phyloP scores from a whole-genome alignment of 257 asterid species.

The Nicotiana undulata region DNA sequence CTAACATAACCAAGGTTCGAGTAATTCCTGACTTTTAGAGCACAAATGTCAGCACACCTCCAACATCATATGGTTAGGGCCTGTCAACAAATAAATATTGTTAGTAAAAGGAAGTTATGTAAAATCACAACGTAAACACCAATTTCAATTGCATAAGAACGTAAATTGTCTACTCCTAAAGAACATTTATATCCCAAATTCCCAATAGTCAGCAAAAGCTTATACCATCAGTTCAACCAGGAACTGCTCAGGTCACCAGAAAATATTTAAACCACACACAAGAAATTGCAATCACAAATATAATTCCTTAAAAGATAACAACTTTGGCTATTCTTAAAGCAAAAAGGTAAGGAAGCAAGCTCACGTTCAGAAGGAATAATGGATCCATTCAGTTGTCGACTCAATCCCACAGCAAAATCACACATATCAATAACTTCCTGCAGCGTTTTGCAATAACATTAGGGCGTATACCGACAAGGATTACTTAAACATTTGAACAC shows the following conservation, averaged over 20 bases:
- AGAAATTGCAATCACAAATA: not conserved
- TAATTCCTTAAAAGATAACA: not conserved
- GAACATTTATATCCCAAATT: not conserved
- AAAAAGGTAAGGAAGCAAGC: constrained; percentile 12
- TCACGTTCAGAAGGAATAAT: constrained; percentile 97
- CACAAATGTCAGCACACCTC: constrained; percentile 58
- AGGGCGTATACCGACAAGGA: not conserved
- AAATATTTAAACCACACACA: not conserved
- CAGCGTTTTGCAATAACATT: constrained; percentile 14
- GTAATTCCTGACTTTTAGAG: not conserved
- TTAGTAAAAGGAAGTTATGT: not conserved
- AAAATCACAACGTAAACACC: not conserved
- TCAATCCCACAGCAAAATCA: constrained; percentile 97
- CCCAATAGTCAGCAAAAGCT: not conserved
- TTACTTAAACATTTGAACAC: not conserved
- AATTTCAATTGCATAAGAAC: not conserved
- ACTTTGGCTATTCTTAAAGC: not conserved
- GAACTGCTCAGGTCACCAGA: not conserved
- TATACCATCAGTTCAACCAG: not conserved
- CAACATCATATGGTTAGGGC: constrained; percentile 96
- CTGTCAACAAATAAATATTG: constrained; percentile 37
- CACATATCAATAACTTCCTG: constrained; percentile 99
- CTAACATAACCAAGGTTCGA: not conserved
- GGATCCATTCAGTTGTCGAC: constrained; percentile 97
- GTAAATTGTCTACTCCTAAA: constrained; percentile 3